phyloP scores from a whole-genome alignment of 2,329 filamentous ascomycete genomes.

The Neopestalotiopsis clavispora region DNA sequence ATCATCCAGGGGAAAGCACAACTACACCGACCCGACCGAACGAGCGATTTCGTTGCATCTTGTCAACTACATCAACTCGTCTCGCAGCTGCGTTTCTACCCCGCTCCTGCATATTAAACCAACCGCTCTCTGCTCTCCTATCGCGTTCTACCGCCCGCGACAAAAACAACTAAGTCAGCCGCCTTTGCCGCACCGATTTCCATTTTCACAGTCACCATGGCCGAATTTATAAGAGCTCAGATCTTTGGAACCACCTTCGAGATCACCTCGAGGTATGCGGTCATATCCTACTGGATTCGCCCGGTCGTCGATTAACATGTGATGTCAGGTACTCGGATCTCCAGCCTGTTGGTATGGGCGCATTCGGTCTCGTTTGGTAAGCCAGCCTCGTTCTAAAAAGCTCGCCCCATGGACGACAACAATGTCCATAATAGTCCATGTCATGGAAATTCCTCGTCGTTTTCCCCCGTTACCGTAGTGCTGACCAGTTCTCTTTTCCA shows the following conservation, averaged over 20 bases:
- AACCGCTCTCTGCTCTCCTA: not conserved
- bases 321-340: constrained; percentile 86
- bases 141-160: not conserved
- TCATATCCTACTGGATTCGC: not conserved
- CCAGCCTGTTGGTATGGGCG: constrained; percentile 98
- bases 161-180: not conserved
- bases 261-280: constrained; percentile 89
- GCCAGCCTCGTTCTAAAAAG: constrained; percentile 32
- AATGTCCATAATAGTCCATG: not conserved
- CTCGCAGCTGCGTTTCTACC: constrained; percentile 4
- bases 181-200: not conserved
- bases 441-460: constrained; percentile 13
- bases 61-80: not conserved
- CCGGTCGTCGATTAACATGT: constrained; percentile 29
- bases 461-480: constrained; percentile 9
- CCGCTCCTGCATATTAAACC: constrained; percentile 4
- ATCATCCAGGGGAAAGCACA: not conserved
- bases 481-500: constrained; percentile 17
- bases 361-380: constrained; percentile 97
- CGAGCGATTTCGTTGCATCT: not conserved
- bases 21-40: not conserved
- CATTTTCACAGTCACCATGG: constrained; percentile 66
- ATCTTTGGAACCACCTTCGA: constrained; percentile 99
- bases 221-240: constrained; percentile 98
- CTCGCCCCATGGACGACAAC: not conserved